Percentiles rank a stretch among this genome's conserved stretches.
Conservation (phyloP, 148 eudicot species). For the Rhododendron williamsianum region DNA sequence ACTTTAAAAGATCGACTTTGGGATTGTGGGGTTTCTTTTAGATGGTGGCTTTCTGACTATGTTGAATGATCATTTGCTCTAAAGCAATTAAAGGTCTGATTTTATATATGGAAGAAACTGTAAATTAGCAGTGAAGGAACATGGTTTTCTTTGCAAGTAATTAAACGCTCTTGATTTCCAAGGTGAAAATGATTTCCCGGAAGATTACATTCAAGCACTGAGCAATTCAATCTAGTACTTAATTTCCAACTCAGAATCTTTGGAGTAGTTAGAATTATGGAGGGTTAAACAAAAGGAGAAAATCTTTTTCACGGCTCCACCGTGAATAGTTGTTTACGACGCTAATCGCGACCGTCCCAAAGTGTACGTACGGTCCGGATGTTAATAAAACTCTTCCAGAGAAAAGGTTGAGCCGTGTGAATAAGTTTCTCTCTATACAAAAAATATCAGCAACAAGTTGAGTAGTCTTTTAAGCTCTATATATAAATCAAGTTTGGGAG, state of each 20-base stretch:
- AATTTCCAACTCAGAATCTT: background rate
- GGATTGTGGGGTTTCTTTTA: background rate
- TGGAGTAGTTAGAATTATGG: background rate
- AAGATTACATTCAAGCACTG: background rate
- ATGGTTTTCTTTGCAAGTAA: background rate
- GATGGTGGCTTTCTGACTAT: background rate
- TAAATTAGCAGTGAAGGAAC: background rate
- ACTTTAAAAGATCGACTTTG: conserved; percentile 12
- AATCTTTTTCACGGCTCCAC: no score
- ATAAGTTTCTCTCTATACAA: no score
- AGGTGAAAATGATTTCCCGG: background rate
- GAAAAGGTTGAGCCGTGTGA: no score
- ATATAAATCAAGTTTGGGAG: no score
- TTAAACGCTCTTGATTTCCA: background rate
- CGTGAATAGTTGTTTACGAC: no score
- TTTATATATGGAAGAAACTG: background rate
- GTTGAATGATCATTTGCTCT: background rate
- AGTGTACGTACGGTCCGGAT: no score
- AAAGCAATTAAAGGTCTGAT: background rate
- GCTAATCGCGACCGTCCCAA: no score
- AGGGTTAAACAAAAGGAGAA: no score
- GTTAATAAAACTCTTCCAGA: no score
- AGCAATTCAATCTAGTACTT: background rate
- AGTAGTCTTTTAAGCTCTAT: no score
- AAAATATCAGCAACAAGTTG: no score